Base-by-base conservation (phyloP, 2,329 filamentous ascomycete genomes). In the Botrytis hyacinthi region DNA sequence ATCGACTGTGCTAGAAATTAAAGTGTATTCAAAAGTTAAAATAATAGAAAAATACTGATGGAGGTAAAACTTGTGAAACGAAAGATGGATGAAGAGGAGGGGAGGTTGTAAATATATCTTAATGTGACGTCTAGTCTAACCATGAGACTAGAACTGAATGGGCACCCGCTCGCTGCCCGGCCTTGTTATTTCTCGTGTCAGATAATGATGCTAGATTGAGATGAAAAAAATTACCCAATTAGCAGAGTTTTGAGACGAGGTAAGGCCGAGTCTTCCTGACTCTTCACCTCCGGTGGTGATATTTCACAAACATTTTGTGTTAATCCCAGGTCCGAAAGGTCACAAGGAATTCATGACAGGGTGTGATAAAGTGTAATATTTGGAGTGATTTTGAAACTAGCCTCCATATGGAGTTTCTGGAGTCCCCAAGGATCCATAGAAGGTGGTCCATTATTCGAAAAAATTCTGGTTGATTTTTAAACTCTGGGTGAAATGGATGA, bases 351-450 rank as follows among this genome's bases (percentile, higher is more conserved):
- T 62, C 60, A 42, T 2, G 60, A 37, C 60, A 37, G 37, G 37
- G 60, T 14, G 42, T n/a, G 26, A 35, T 18, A 26, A 37, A 62
- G 22, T 26, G 35, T 6, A 42, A 62, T 40, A 6, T 16, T 44
- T 44, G 61, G 40, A 32, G 37, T 63, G 37, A 3, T 4, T 29
- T 62, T 44, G 6, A 20, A 22, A 20, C 40, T 65, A 46, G 8
- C 18, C 61, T 29, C 61, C 40, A 46, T 65, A n/a, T 65, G 66
- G 66, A 69, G 46, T 40, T 40, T 26, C 46, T 69, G 35, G 66
- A 54, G 46, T 57, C 40, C 51, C 51, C 46, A 57, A 57, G 37
- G 46, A 65, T 65, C 61, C 61, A 65, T 65, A 65, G 42, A 57
- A 59, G 35, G 66, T 14, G 66, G 51, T 40, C 66, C n/a, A 68